Evolutionary conservation across 2,329 filamentous ascomycete genomes (phyloP).

Genomic region (Conoideocrella luteorostrata): DNA sequence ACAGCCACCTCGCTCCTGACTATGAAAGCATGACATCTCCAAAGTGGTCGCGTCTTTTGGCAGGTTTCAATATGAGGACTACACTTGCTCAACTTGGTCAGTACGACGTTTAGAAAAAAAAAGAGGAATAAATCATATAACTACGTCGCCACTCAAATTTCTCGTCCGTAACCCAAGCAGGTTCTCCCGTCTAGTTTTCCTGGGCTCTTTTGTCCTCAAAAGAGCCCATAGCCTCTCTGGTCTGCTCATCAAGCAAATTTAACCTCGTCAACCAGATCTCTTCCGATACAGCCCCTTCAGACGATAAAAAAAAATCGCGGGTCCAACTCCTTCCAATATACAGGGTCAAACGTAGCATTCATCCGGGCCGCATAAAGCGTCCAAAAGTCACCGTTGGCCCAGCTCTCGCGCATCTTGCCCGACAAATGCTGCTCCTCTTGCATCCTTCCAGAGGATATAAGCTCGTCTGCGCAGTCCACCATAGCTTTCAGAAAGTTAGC

Average conservation of each 20-base stretch:
- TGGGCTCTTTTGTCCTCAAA: constrained; percentile 17
- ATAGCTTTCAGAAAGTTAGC: constrained; percentile 26
- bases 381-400: constrained; percentile 6
- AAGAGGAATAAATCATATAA: too few species aligned
- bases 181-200: constrained; percentile 6
- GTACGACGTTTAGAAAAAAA: too few species aligned
- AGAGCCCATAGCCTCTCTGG: constrained; percentile 17
- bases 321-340: constrained; percentile 8
- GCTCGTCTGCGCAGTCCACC: constrained; percentile 20
- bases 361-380: constrained; percentile 5
- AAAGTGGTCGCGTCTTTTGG: too few species aligned
- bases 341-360: constrained; percentile 5
- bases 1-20: too few species aligned
- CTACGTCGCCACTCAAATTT: too few species aligned
- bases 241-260: constrained; percentile 14
- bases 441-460: not conserved
- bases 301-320: constrained; percentile 2
- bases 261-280: constrained; percentile 15
- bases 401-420: constrained; percentile 5
- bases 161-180: constrained; percentile 3
- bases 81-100: too few species aligned
- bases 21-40: too few species aligned
- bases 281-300: not conserved
- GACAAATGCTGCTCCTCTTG: constrained; percentile 4
- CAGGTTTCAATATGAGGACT: too few species aligned